A percentile compares a stretch with the other conserved stretches of the same genome.
These are phyloP conservation scores for Metschnikowia colocasiae DNA, from an alignment of 805 yeast species.

Conservation along the genomic window DNA sequence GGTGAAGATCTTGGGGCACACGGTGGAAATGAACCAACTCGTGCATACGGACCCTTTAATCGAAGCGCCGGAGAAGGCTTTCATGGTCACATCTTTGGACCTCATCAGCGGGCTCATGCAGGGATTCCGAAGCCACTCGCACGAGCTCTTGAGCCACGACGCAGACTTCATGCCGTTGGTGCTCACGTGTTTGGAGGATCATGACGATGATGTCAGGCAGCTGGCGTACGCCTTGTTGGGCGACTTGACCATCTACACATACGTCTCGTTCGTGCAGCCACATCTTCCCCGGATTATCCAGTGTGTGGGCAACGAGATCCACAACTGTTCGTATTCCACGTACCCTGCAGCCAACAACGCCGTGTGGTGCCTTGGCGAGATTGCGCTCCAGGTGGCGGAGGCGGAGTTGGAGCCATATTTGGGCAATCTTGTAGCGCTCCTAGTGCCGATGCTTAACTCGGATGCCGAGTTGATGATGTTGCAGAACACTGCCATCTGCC, in stretches of 20 bases:
- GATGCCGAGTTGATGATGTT: constrained; percentile 61
- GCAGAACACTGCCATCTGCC: constrained; percentile 85
- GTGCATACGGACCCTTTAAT: constrained; percentile 62
- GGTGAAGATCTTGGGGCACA: constrained; percentile 59
- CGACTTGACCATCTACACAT: constrained; percentile 68
- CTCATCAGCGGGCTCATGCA: constrained; percentile 90
- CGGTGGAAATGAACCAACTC: constrained; percentile 63
- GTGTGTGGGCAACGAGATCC: constrained; percentile 67
- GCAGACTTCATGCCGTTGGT: constrained; percentile 56
- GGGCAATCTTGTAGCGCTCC: constrained; percentile 48
- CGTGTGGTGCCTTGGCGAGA: constrained; percentile 90
- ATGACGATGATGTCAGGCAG: constrained; percentile 85
- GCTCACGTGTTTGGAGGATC: constrained; percentile 68
- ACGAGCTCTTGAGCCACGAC: constrained; percentile 41
- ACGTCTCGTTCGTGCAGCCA: constrained; percentile 45
- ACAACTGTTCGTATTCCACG: constrained; percentile 46
- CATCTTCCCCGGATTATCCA: constrained; percentile 51
- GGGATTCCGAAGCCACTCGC: constrained; percentile 68
- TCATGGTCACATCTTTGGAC: constrained; percentile 83
- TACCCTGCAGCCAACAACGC: constrained; percentile 81
- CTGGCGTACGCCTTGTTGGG: constrained; percentile 87
- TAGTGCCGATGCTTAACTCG: constrained; percentile 58
- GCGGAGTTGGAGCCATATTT: constrained; percentile 50
- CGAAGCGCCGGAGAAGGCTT: constrained; percentile 84
- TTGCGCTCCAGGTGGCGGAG: constrained; percentile 55